Percentiles rank a stretch among this genome's conserved stretches.
These are phyloP conservation scores for Sclerotinia sclerotiorum DNA, from an alignment of 2,329 filamentous ascomycete species.

Conservation along the genomic window DNA sequence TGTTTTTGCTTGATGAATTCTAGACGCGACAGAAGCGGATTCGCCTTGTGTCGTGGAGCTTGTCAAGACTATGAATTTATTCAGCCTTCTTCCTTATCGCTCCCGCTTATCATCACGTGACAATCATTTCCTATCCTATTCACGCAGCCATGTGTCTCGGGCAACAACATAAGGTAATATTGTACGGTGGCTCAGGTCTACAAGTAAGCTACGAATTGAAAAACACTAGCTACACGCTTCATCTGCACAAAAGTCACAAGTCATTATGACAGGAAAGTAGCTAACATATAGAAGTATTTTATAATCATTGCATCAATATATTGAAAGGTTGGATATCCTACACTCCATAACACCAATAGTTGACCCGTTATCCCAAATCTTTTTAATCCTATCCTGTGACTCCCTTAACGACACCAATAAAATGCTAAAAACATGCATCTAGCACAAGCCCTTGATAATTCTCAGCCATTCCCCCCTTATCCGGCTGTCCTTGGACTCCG, in stretches of 20 bases:
- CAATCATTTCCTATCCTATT: accelerated
- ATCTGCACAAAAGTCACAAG: neutral
- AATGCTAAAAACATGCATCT: neutral
- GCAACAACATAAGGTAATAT: neutral
- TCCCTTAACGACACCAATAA: neutral
- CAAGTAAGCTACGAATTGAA: neutral
- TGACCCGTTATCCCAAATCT: conserved; percentile 1
- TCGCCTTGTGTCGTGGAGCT: neutral
- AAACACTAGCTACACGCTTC: neutral
- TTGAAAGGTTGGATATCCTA: conserved; percentile 6
- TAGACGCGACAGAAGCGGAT: neutral
- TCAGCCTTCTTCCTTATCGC: conserved; percentile 16
- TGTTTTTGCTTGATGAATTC: neutral
- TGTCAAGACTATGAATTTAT: conserved; percentile 5
- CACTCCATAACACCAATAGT: neutral
- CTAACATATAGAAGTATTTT: neutral
- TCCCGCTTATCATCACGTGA: conserved; percentile 5
- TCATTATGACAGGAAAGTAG: neutral
- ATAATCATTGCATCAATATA: neutral
- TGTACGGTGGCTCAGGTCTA: neutral
- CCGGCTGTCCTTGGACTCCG: conserved; percentile 36
- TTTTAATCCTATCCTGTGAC: neutral
- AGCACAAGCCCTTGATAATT: neutral
- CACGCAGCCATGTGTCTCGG: neutral
- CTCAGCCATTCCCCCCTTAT: neutral